phyloP scores from a whole-genome alignment of 495 filamentous ascomycete species.

The Acidiella bohemica region DNA sequence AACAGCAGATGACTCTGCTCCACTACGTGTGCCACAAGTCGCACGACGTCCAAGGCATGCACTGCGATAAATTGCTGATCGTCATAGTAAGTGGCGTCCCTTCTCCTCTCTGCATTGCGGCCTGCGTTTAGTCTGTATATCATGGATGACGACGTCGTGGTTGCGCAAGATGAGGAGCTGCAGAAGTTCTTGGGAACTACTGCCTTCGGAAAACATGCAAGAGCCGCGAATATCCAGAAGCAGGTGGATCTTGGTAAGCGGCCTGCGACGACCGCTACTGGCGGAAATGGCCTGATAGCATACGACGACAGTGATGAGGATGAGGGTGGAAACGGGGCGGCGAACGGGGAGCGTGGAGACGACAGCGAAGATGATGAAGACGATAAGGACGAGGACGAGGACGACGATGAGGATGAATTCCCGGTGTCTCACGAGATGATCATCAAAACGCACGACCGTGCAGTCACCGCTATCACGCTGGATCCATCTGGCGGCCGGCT shows the following conservation, averaged over 20 bases:
- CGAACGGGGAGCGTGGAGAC: conserved; percentile 30
- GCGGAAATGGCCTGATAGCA: conserved; percentile 1
- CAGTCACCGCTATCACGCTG: conserved; percentile 67
- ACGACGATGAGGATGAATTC: conserved; percentile 76
- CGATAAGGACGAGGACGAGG: conserved; percentile 44
- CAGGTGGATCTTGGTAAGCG: conserved; percentile 72
- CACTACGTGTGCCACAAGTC: too few species aligned
- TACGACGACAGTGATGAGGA: conserved; percentile 24
- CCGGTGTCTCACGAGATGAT: conserved; percentile 88
- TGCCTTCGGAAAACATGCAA: conserved; percentile 67
- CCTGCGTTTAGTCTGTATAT: too few species aligned
- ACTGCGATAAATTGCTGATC: too few species aligned
- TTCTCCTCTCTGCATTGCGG: too few species aligned
- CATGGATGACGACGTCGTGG: conserved; percentile 18
- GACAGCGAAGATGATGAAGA: conserved; percentile 39
- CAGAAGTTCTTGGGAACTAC: conserved; percentile 66
- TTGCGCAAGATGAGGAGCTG: conserved; percentile 57
- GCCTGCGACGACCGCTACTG: conserved; percentile 3
- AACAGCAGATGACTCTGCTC: too few species aligned
- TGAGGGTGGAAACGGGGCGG: conserved; percentile 22
- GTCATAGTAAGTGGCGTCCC: too few species aligned
- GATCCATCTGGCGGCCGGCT: conserved; percentile 77
- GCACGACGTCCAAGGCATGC: too few species aligned
- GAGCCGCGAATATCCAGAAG: conserved; percentile 55
- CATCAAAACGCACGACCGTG: conserved; percentile 81